Percentiles rank a stretch among this genome's conserved stretches.
Evolutionary conservation across 1,284 basidiomycete species (phyloP).

Genomic region (Ganoderma lingzhi): DNA sequence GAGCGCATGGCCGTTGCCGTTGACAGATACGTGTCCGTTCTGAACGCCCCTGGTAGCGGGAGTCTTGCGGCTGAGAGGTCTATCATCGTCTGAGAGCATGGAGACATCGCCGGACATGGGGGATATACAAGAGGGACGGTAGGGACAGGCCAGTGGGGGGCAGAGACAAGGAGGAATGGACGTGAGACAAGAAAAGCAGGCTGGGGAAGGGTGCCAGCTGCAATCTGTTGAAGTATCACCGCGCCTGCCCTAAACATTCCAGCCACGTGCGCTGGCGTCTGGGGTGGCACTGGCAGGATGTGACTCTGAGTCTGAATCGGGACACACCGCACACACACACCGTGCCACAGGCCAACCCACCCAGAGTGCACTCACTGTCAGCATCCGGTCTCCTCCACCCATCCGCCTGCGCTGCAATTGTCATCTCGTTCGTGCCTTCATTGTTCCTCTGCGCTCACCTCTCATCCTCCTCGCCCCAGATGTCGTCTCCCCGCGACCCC

Average conservation of each 20-base stretch:
- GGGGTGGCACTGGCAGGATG: slow-evolving; percentile 13
- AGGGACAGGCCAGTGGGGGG: slow-evolving; percentile 30
- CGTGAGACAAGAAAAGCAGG: slow-evolving; percentile 38
- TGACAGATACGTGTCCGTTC: slow-evolving; percentile 47
- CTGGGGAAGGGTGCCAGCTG: slow-evolving; percentile 34
- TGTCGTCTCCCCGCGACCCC: slow-evolving; percentile 54
- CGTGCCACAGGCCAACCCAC: neutral
- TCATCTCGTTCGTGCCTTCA: slow-evolving; percentile 23
- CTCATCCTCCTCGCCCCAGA: slow-evolving; percentile 39
- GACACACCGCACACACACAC: neutral
- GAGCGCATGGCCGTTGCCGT: slow-evolving; percentile 53
- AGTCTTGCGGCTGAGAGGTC: slow-evolving; percentile 60
- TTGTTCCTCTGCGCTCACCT: slow-evolving; percentile 11
- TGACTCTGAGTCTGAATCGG: neutral
- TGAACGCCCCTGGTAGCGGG: slow-evolving; percentile 30
- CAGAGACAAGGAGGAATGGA: slow-evolving; percentile 38
- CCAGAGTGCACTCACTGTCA: slow-evolving; percentile 2
- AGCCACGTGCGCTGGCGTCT: slow-evolving; percentile 28
- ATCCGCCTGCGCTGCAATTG: slow-evolving; percentile 11
- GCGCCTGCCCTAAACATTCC: slow-evolving; percentile 65
- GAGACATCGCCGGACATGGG: slow-evolving; percentile 55
- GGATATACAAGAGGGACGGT: slow-evolving; percentile 24
- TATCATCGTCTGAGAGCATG: slow-evolving; percentile 74
- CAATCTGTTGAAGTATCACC: slow-evolving; percentile 51
- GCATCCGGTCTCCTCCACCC: slow-evolving; percentile 12